Percentiles rank a stretch among this genome's conserved stretches.
Evolutionary conservation across 257 asterid species (phyloP).

Genomic region (Rauvolfia tetraphylla): DNA sequence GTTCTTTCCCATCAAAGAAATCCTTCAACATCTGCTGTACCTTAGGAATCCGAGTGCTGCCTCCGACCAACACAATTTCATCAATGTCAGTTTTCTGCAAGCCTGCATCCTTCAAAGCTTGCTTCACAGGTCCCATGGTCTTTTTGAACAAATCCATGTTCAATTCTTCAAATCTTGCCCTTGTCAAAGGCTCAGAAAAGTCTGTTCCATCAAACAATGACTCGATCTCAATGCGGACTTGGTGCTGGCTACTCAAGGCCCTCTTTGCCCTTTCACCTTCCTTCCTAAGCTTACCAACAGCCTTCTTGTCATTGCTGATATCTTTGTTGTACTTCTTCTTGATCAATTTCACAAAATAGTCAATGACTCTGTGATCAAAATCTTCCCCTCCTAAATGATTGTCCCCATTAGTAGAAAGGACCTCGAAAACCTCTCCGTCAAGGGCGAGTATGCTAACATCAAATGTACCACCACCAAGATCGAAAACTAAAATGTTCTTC

Average conservation of each 20-base stretch:
- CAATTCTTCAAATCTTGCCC: constrained; percentile 25
- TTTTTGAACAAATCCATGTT: constrained; percentile 27
- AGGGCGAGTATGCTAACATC: constrained; percentile 21
- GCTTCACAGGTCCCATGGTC: constrained; percentile 25
- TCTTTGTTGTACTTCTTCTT: constrained; percentile 27
- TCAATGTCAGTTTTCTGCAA: constrained; percentile 23
- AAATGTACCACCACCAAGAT: constrained; percentile 39
- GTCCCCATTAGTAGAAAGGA: constrained; percentile 23
- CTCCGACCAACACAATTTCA: constrained; percentile 33
- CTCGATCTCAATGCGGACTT: constrained; percentile 19
- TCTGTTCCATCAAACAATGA: constrained; percentile 21
- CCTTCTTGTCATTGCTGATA: constrained; percentile 19
- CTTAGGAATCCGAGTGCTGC: constrained; percentile 32
- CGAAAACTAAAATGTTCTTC: constrained; percentile 33
- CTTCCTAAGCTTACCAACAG: constrained; percentile 23
- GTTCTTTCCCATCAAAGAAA: constrained; percentile 35
- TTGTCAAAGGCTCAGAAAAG: constrained; percentile 21
- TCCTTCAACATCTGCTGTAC: constrained; percentile 34
- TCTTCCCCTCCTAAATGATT: constrained; percentile 31
- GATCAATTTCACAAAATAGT: constrained; percentile 17
- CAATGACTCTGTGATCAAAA: constrained; percentile 17
- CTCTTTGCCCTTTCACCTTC: constrained; percentile 29
- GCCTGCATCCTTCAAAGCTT: constrained; percentile 25
- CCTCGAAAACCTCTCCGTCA: constrained; percentile 26
- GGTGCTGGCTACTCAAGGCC: constrained; percentile 23